Evolutionary conservation across 163 green algal species (phyloP), one percentile per base, ranked within the genome.

Genomic region (Chlorella variabilis): DNA sequence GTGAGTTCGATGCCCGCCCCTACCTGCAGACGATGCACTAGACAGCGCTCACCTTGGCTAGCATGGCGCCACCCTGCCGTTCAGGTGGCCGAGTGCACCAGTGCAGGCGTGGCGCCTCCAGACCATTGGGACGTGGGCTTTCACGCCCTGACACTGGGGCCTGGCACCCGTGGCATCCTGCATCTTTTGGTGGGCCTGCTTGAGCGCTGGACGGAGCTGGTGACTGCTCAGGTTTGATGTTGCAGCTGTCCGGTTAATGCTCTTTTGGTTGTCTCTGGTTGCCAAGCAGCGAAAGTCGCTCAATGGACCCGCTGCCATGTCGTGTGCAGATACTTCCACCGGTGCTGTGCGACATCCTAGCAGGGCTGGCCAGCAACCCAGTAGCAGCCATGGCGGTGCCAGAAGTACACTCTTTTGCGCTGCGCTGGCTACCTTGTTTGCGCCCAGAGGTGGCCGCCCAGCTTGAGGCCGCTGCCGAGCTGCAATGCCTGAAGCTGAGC

Each of bases 11-110:
- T 9, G 21, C 3, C 17, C 15, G 23, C 38, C 11, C 31, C 13
- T 69, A 23, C 2, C 61, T 41, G 61, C 45, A 29, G 59, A 17
- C 27, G 6, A 67, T 4, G 59, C n/a, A n/a, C n/a, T n/a, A n/a
- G n/a, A n/a, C n/a, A n/a, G n/a, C n/a, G n/a, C n/a, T n/a, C n/a
- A n/a, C n/a, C n/a, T n/a, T n/a, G n/a, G n/a, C n/a, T n/a, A n/a
- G n/a, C n/a, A n/a, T n/a, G n/a, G n/a, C n/a, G n/a, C n/a, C n/a
- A n/a, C n/a, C n/a, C n/a, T n/a, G n/a, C n/a, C n/a, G n/a, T n/a
- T 6, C 71, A 78, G 71, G 51, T 78, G 38, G 56, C 71, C 2
- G 34, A 68, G 6, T 78, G 71, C 71, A 78, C 71, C 15, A 29
- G 23, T 23, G 71, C 71, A 33, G 51, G 39, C 27, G 34, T 69